These are phyloP conservation scores for Monosporozyma siamensis DNA, from an alignment of 805 yeast genomes.

Conservation along the genomic window DNA sequence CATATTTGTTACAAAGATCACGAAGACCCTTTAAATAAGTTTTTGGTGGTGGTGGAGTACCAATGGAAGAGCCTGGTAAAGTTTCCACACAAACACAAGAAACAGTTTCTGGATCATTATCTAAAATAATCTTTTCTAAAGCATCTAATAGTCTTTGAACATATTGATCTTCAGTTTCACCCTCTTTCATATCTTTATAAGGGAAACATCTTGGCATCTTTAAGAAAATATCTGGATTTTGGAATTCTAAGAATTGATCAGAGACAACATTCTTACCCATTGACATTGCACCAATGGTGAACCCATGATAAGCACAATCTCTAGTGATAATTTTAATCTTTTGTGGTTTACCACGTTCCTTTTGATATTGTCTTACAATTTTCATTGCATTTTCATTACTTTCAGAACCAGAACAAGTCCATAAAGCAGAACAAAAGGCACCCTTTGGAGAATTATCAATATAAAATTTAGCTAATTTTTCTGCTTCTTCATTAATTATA, in stretches of 20 bases:
- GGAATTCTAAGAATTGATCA: constrained; percentile 12
- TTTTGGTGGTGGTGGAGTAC: constrained; percentile 37
- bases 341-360: constrained; percentile 35
- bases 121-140: constrained; percentile 35
- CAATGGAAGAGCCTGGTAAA: constrained; percentile 39
- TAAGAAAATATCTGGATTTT: constrained; percentile 14
- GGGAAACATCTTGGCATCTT: constrained; percentile 31
- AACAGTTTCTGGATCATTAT: constrained; percentile 37
- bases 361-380: constrained; percentile 41
- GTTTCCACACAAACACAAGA: constrained; percentile 39
- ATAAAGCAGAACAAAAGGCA: constrained; percentile 34
- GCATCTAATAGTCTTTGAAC: constrained; percentile 31
- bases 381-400: constrained; percentile 59
- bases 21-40: constrained; percentile 40
- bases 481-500: constrained; percentile 33
- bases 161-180: constrained; percentile 35
- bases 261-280: constrained; percentile 9
- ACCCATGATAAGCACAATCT: constrained; percentile 41
- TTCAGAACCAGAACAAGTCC: constrained; percentile 60
- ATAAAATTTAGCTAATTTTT: constrained; percentile 35
- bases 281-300: constrained; percentile 39
- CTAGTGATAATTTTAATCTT: constrained; percentile 37
- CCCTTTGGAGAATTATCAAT: constrained; percentile 33
- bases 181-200: constrained; percentile 25
- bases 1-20: constrained; percentile 43